Evolutionary conservation across 2,329 filamentous ascomycete genomes (phyloP), one percentile per base, ranked within the genome.

Genomic region (Whalleya microplaca): DNA sequence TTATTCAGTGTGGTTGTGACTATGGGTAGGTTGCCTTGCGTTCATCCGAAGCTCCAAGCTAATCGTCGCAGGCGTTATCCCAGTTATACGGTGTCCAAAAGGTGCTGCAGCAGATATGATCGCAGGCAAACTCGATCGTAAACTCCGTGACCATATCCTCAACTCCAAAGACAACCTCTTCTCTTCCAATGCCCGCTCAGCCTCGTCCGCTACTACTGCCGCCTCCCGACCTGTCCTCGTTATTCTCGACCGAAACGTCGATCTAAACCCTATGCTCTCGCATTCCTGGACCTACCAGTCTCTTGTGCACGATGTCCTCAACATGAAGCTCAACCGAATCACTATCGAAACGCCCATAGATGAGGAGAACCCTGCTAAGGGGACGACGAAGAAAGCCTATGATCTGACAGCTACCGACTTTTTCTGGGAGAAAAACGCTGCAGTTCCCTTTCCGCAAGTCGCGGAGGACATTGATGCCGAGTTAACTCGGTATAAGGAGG

Each of bases 151-250:
- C 69, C 95, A 99, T 72, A 91, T 98, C 51, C 83, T 99, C 61
- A 98, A 98, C 75, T 96, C 94, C 12, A 98, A 97, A 78, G 94
- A 97, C 71, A 98, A 97, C 69, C 84, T 99, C 3, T 99, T 99
- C 73, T 96, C 92, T 0, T 76, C 78, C 18, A 78, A 75, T 55
- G 81, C 87, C 49, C 82, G 90, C 58, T 80, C 86, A 1, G 76
- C 80, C 7, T 77, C 78, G 37, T 78, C 80, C n/a, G 76, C 82
- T 1, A 82, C 84, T 16, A 88, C 90, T 0, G 84, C 88, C 2
- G 84, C 87, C 8, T 90, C 91, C 21, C 82, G 96, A 47, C 95
- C 96, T 0, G 92, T 98, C 0, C 84, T 99, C 45, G 86, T 99
- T 64, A 90, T 99, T 50, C 88, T 98, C 46, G 95, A 99, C 75